Percentiles rank a stretch among this genome's conserved stretches.
These are phyloP conservation scores for Amanita pseudoporphyria DNA, from an alignment of 768 basidiomycete species.

Conservation along the genomic window DNA sequence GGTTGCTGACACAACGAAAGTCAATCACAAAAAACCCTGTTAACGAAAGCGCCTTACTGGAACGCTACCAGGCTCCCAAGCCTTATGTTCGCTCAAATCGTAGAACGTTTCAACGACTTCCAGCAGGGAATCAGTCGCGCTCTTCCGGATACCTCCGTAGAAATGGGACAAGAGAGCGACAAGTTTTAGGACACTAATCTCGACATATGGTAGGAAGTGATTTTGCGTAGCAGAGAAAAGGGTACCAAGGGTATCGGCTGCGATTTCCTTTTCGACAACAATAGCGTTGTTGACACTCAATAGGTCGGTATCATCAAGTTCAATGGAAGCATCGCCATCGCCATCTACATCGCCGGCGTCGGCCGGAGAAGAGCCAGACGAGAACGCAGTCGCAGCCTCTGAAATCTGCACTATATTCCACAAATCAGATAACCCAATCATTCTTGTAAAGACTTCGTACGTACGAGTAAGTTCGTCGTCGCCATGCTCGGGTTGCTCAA, in stretches of 20 bases:
- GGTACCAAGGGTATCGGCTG: constrained; percentile 90
- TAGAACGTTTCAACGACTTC: constrained; percentile 89
- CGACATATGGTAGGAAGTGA: constrained; percentile 89
- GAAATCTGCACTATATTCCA: constrained; percentile 34
- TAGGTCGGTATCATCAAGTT: constrained; percentile 72
- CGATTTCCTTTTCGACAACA: constrained; percentile 98
- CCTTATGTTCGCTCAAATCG: constrained; percentile 69
- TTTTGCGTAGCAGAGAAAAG: constrained; percentile 73
- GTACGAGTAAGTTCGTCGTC: constrained; percentile 41
- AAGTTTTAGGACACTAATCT: constrained; percentile 71
- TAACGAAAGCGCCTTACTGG: constrained; percentile 35
- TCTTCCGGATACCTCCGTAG: constrained; percentile 97
- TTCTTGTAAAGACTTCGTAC: constrained; percentile 13
- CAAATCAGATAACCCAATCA: constrained; percentile 1
- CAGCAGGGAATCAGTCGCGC: constrained; percentile 79
- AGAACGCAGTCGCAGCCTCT: constrained; percentile 52
- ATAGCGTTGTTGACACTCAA: constrained; percentile 92
- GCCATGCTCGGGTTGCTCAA: constrained; percentile 75
- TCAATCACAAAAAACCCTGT: background rate
- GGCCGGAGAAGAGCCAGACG: constrained; percentile 67
- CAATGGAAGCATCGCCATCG: constrained; percentile 48
- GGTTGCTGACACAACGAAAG: constrained; percentile 20
- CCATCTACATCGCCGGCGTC: constrained; percentile 42
- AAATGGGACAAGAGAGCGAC: constrained; percentile 78
- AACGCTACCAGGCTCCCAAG: constrained; percentile 72